Evolutionary conservation across 2,329 filamentous ascomycete species (phyloP).

Genomic region (Pseudogymnoascus verrucosus): DNA sequence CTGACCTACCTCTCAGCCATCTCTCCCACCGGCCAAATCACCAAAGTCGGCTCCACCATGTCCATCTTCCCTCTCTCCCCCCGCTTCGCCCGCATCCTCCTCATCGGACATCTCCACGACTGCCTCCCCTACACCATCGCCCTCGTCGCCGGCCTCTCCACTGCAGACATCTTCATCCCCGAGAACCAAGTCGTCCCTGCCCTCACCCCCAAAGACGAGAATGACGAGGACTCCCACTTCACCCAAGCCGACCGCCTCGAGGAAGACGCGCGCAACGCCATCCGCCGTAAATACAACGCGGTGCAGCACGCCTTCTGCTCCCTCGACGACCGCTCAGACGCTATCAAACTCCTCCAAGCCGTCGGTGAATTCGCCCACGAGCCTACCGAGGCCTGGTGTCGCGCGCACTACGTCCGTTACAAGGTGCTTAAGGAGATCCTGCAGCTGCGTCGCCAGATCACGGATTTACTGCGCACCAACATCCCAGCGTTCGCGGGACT

Average conservation of each 20-base stretch:
- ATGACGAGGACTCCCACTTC: slow-evolving; percentile 43
- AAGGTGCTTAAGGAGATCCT: slow-evolving; percentile 83
- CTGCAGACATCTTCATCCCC: slow-evolving; percentile 78
- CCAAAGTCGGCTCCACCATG: slow-evolving; percentile 73
- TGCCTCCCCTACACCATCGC: slow-evolving; percentile 82
- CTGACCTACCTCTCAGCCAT: slow-evolving; percentile 80
- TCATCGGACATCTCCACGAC: slow-evolving; percentile 74
- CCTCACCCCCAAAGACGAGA: slow-evolving; percentile 39
- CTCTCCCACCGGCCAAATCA: slow-evolving; percentile 63
- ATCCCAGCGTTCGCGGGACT: slow-evolving; percentile 57
- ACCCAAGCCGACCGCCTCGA: slow-evolving; percentile 63
- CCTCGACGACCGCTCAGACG: slow-evolving; percentile 76
- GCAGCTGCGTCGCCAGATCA: slow-evolving; percentile 76
- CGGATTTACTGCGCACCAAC: slow-evolving; percentile 68
- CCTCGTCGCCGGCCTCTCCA: slow-evolving; percentile 79
- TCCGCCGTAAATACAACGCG: slow-evolving; percentile 54
- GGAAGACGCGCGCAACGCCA: slow-evolving; percentile 59
- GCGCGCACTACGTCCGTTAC: slow-evolving; percentile 72
- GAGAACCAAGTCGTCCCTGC: slow-evolving; percentile 67
- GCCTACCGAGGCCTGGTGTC: slow-evolving; percentile 65
- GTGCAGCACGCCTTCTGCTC: slow-evolving; percentile 73
- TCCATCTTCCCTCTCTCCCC: slow-evolving; percentile 86
- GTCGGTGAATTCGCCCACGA: slow-evolving; percentile 80
- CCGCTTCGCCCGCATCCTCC: slow-evolving; percentile 83
- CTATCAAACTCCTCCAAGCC: slow-evolving; percentile 81